Conservation (phyloP, 78 protist species). For the Dictyostelium discoideum region DNA sequence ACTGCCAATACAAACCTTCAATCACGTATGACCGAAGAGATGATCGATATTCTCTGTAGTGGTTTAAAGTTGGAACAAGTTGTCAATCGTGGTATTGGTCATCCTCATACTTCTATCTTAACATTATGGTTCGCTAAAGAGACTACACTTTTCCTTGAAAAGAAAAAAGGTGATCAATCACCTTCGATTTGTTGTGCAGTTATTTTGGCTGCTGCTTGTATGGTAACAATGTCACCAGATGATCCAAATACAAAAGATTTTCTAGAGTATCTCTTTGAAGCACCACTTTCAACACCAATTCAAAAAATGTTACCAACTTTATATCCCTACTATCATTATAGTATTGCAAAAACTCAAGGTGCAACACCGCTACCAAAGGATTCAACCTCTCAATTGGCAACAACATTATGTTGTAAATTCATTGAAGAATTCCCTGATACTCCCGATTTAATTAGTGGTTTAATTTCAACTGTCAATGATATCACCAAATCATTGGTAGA, state of each 20-base stretch:
- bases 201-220: neutral
- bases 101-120: conserved; percentile 41
- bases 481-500: conserved; percentile 25
- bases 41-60: conserved; percentile 59
- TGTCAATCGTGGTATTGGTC: conserved; percentile 57
- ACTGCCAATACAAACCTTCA: neutral
- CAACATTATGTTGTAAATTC: neutral
- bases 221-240: conserved; percentile 40
- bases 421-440: neutral
- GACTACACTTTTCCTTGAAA: neutral
- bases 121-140: conserved; percentile 69
- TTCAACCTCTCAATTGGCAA: neutral
- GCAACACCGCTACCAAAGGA: neutral
- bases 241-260: conserved; percentile 47
- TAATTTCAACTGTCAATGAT: conserved; percentile 25
- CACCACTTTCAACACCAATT: neutral
- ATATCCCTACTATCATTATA: conserved; percentile 17
- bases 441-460: neutral
- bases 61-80: conserved; percentile 57
- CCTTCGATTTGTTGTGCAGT: neutral
- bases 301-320: neutral
- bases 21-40: conserved; percentile 43
- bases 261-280: conserved; percentile 44
- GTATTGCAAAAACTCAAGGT: conserved; percentile 23
- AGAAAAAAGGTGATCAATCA: neutral